Conservation (phyloP, 1,284 basidiomycete species). For the Ustilago cynodontis region DNA sequence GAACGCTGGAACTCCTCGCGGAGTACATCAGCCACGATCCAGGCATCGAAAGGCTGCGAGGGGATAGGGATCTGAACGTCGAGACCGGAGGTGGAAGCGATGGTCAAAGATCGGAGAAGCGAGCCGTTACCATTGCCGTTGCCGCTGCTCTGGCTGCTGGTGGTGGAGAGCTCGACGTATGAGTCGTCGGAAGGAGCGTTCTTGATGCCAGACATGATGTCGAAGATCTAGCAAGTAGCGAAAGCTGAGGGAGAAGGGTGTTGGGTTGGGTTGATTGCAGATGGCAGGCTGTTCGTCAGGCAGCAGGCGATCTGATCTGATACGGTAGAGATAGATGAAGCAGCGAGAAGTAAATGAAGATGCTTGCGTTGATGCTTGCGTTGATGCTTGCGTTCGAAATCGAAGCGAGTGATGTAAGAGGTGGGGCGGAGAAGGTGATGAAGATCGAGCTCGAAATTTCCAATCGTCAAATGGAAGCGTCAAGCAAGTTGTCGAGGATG, state of each 20-base stretch:
- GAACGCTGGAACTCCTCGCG: conserved; percentile 62
- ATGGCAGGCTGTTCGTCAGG: conserved; percentile 45
- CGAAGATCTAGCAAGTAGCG: not conserved
- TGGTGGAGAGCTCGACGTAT: conserved; percentile 48
- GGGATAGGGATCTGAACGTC: conserved; percentile 61
- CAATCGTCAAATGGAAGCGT: conserved; percentile 40
- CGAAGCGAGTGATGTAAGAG: not conserved
- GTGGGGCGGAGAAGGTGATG: not conserved
- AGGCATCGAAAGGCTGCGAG: conserved; percentile 60
- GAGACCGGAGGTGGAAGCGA: conserved; percentile 35
- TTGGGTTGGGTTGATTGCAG: conserved; percentile 14
- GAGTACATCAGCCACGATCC: conserved; percentile 62
- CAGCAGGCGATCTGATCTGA: conserved; percentile 33
- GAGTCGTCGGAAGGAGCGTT: conserved; percentile 52
- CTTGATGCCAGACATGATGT: conserved; percentile 41
- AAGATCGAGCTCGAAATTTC: conserved; percentile 26
- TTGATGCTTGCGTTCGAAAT: not conserved
- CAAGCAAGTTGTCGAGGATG: conserved; percentile 21
- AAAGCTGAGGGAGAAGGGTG: not conserved
- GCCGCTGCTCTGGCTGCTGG: conserved; percentile 49
- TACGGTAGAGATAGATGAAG: conserved; percentile 13
- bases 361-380: conserved; percentile 20
- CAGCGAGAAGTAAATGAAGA: not conserved
- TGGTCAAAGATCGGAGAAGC: conserved; percentile 42
- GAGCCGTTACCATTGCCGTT: conserved; percentile 40